phyloP scores from a whole-genome alignment of 2,329 filamentous ascomycete species.

The Pseudopithomyces maydicus region DNA sequence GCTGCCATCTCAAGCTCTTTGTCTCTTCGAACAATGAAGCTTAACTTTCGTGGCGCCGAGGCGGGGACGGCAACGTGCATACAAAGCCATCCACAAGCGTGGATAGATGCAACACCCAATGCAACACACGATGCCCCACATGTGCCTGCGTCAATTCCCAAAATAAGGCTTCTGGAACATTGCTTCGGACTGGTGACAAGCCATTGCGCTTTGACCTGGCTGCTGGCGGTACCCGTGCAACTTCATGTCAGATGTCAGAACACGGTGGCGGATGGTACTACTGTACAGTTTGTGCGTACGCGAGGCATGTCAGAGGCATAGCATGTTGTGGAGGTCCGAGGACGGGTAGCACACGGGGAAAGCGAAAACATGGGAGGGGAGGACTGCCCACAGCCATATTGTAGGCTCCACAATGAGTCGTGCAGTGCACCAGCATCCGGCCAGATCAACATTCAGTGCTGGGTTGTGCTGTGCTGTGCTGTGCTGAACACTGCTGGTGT shows the following conservation, averaged over 20 bases:
- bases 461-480: neutral
- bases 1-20: neutral
- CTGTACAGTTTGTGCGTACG: neutral
- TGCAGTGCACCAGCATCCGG: neutral
- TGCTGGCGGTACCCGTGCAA: conserved; percentile 2
- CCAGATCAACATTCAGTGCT: neutral
- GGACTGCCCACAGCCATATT: too few species aligned
- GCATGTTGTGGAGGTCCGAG: neutral
- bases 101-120: neutral
- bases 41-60: neutral
- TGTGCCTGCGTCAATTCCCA: conserved; percentile 3
- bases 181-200: conserved; percentile 1
- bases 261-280: neutral
- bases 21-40: neutral
- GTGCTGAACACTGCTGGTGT: too few species aligned
- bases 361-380: neutral
- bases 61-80: neutral
- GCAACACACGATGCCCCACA: conserved; percentile 4
- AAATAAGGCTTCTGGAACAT: conserved; percentile 10
- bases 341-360: neutral
- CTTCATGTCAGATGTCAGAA: conserved; percentile 6
- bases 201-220: neutral
- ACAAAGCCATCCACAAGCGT: neutral
- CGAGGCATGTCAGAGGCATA: neutral
- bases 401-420: too few species aligned